These are phyloP conservation scores for Acer yangbiense DNA, from an alignment of 345 rosid genomes.

Conservation along the genomic window DNA sequence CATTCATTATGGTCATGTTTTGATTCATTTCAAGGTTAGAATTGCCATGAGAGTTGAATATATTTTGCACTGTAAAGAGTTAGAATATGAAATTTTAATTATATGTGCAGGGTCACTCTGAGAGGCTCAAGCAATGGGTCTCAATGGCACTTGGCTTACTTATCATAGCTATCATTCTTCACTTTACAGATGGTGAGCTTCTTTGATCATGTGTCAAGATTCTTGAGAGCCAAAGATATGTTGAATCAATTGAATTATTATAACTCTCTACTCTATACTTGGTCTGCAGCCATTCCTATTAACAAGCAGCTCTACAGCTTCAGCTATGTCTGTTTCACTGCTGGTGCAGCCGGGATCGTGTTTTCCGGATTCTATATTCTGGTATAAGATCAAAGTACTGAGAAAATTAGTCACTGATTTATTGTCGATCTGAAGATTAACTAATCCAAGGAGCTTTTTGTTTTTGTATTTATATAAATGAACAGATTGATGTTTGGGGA, in stretches of 20 bases:
- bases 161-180: constrained; percentile 47
- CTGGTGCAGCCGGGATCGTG: constrained; percentile 61
- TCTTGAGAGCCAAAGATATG: no score
- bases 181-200: constrained; percentile 57
- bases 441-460: not conserved
- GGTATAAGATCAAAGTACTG: constrained; percentile 31
- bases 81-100: not conserved
- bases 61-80: not conserved
- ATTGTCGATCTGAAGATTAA: not conserved
- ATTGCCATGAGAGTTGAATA: not conserved
- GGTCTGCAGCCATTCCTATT: constrained; percentile 62
- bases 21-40: constrained; percentile 70
- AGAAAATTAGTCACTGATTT: not conserved
- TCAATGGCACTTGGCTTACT: constrained; percentile 48
- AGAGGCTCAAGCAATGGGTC: constrained; percentile 70
- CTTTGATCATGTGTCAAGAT: not conserved
- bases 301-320: constrained; percentile 72
- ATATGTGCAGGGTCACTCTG: constrained; percentile 46
- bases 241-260: not conserved
- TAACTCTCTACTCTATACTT: not conserved
- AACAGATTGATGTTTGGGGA: constrained; percentile 66
- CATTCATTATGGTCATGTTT: constrained; percentile 63
- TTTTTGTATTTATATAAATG: not conserved
- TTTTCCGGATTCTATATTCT: constrained; percentile 59
- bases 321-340: constrained; percentile 67